Percentiles rank a stretch among this genome's conserved stretches.
Conservation (phyloP, 2,329 filamentous ascomycete genomes). For the Onygena corvina region DNA sequence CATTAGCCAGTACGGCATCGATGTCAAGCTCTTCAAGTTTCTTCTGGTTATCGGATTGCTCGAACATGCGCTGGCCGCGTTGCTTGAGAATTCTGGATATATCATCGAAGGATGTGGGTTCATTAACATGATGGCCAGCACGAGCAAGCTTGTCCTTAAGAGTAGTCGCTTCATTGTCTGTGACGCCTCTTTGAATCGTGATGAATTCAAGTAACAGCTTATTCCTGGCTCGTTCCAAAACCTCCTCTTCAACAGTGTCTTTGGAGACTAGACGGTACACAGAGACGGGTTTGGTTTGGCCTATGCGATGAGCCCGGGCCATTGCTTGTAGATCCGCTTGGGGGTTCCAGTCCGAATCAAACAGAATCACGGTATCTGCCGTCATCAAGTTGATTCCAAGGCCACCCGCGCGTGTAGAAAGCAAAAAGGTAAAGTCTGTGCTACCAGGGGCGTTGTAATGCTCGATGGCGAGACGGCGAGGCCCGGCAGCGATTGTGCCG, state of each 20-base stretch:
- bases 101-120: conserved; percentile 83
- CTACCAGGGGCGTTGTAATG: conserved; percentile 97
- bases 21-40: conserved; percentile 91
- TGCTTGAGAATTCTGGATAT: conserved; percentile 95
- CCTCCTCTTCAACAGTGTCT: conserved; percentile 96
- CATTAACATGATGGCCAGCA: conserved; percentile 48
- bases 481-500: conserved; percentile 79
- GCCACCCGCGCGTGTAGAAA: conserved; percentile 90
- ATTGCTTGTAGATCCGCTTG: conserved; percentile 97
- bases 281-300: conserved; percentile 88
- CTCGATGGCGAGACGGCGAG: conserved; percentile 86
- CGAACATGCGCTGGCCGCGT: conserved; percentile 98
- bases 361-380: conserved; percentile 85
- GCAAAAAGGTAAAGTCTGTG: conserved; percentile 87
- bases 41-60: conserved; percentile 91
- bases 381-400: conserved; percentile 94
- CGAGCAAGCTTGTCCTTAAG: conserved; percentile 66
- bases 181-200: conserved; percentile 92
- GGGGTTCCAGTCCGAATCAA: conserved; percentile 97
- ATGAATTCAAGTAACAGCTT: conserved; percentile 96
- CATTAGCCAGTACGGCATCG: conserved; percentile 90
- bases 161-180: conserved; percentile 79
- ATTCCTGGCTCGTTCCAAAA: conserved; percentile 88
- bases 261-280: conserved; percentile 95
- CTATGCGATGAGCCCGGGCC: conserved; percentile 95